phyloP scores from a whole-genome alignment of 2,329 filamentous ascomycete species.

The Scytalidium sp. region DNA sequence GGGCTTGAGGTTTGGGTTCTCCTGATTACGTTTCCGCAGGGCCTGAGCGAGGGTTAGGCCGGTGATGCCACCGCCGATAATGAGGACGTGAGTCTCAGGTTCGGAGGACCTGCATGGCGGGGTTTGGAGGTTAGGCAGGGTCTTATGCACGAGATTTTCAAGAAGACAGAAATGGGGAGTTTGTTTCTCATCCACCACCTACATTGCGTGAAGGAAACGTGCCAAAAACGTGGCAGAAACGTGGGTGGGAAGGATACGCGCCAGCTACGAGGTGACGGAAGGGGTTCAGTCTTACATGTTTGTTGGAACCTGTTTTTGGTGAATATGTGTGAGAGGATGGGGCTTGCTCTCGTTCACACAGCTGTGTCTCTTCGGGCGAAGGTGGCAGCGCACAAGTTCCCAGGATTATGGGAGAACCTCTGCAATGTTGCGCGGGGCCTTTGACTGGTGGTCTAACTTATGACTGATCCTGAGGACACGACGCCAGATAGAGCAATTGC shows the following conservation, averaged over 20 bases:
- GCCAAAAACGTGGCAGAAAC: neutral
- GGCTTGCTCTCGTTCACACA: too few relatives aligned
- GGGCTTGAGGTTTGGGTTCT: neutral
- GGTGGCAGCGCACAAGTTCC: neutral
- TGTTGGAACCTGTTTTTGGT: neutral
- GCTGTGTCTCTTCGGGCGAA: neutral
- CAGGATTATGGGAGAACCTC: neutral
- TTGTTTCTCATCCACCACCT: neutral
- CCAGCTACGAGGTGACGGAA: neutral
- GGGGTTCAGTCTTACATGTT: neutral
- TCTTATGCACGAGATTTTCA: neutral
- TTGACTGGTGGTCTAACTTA: neutral
- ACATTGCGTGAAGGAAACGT: neutral
- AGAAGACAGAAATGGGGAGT: neutral
- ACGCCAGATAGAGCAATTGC: neutral
- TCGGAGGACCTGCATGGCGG: neutral
- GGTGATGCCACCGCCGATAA: slow-evolving; percentile 31
- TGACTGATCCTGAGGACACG: neutral
- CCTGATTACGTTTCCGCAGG: slow-evolving; percentile 14
- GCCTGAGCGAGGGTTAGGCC: slow-evolving; percentile 30
- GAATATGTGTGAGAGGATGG: neutral
- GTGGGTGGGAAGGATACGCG: neutral
- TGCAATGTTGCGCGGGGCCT: neutral
- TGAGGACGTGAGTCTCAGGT: slow-evolving; percentile 19
- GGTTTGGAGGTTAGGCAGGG: neutral